Percentiles rank a stretch among this genome's conserved stretches.
Evolutionary conservation across 495 filamentous ascomycete genomes (phyloP).

Genomic region (Penicillium samsonianum): DNA sequence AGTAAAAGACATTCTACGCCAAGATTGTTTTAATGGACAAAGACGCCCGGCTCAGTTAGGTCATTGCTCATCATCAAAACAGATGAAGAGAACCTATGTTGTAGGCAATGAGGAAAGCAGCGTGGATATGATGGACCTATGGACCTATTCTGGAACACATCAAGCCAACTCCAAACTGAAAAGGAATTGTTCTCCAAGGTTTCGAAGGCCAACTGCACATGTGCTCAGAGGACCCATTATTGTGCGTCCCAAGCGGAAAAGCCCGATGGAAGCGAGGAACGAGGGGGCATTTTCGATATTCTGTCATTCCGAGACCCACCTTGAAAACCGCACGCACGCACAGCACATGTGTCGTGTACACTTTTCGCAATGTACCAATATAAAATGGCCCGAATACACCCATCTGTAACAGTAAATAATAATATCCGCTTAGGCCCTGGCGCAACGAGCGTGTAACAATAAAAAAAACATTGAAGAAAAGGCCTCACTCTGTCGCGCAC

Average conservation of each 20-base stretch:
- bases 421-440: neutral
- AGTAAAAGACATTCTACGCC: neutral
- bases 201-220: neutral
- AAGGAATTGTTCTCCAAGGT: neutral
- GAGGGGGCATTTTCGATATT: neutral
- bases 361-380: neutral
- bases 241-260: conserved; percentile 4
- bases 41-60: neutral
- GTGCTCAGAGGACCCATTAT: conserved; percentile 1
- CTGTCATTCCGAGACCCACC: conserved; percentile 5
- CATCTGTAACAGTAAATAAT: neutral
- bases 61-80: neutral
- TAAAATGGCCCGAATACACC: neutral
- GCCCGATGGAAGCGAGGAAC: neutral
- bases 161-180: neutral
- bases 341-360: neutral
- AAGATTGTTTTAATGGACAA: neutral
- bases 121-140: neutral
- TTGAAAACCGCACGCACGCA: neutral
- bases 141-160: neutral
- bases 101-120: neutral
- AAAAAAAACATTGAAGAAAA: neutral
- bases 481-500: neutral
- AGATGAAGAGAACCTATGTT: neutral
- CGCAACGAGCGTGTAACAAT: neutral